Base-by-base conservation (phyloP, 192 early-diverging fungal genomes). In the Cladochytrium replicatum region DNA sequence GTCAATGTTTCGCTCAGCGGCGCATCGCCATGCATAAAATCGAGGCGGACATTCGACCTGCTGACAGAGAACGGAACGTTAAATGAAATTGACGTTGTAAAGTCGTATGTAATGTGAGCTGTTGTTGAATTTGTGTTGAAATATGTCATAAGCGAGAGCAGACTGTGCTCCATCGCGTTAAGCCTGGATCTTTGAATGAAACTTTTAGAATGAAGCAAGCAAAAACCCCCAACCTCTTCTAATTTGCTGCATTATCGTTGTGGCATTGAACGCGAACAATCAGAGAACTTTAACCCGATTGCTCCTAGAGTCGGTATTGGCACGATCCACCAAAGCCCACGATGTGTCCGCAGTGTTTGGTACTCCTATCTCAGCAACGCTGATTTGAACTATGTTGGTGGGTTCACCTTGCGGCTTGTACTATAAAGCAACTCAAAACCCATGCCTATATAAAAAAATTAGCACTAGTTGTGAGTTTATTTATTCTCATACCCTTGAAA, bases 391-490 rank as follows among this genome's bases (percentile, higher is more conserved):
- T 2, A 91, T 71, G 61, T 83, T 66, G 22, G 82, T 82, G 92
- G 89, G 2, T 50, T 60, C 6, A 80, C 61, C 2, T 66, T 44
- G 31, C 68, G 58, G 19, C 87, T 66, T 9, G 88, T 56, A 26
- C 82, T 69, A 9, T 86, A 51, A 24, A 91, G 69, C 15, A 97
- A 57, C 54, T 91, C 85, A 43, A 90, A 81, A 8, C 93, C 93
- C 55, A 90, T 73, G 3, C 81, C 71, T n/a, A n/a, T 74, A 32
- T 6, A 34, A 11, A 40, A 17, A 21, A 55, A 25, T 32, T 38
- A 58, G 5, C 46, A 59, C 34, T 66, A 32, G 8, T 44, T 37
- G 23, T 43, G 38, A 23, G 1, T 32, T 17, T 32, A 29, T 46
- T 47, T 46, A 48, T 22, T 23, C 23, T 41, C 24, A 45, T 41